Conservation (phyloP, 345 rosid species). For the Citrus sinensis region DNA sequence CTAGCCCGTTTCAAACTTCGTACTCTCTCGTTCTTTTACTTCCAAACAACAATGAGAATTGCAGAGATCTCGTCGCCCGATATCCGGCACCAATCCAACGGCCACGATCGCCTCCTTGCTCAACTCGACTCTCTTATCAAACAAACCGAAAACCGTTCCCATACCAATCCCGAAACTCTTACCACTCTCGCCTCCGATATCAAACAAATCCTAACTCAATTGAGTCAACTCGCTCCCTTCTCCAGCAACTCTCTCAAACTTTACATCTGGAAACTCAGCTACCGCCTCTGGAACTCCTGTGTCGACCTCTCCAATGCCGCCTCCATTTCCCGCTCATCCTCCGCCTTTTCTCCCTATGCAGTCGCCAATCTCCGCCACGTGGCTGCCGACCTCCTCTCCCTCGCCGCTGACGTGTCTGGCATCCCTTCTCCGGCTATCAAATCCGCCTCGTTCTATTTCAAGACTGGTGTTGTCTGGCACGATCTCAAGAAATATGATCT, state of each 20-base stretch:
- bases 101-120: conserved; percentile 42
- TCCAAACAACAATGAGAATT: conserved; percentile 56
- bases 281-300: conserved; percentile 94
- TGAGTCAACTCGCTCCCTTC: conserved; percentile 57
- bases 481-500: conserved; percentile 57
- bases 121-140: conserved; percentile 64
- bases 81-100: conserved; percentile 26
- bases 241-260: conserved; percentile 56
- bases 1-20: conserved; percentile 6
- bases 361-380: conserved; percentile 59
- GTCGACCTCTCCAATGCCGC: conserved; percentile 77
- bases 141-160: conserved; percentile 48
- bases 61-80: conserved; percentile 79
- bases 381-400: conserved; percentile 84
- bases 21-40: conserved; percentile 22
- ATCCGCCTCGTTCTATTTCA: conserved; percentile 72
- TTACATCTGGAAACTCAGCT: conserved; percentile 81
- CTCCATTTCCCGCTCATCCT: conserved; percentile 35
- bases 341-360: conserved; percentile 24
- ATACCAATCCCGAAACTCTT: conserved; percentile 30
- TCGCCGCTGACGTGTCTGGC: conserved; percentile 58
- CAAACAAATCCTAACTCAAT: conserved; percentile 46
- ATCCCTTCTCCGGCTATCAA: conserved; percentile 75
- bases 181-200: conserved; percentile 41
- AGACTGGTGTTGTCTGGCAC: conserved; percentile 73